Evolutionary conservation across 306 rosid species (phyloP), one percentile per base, ranked within the genome.

Genomic region (Castanea sativa): DNA sequence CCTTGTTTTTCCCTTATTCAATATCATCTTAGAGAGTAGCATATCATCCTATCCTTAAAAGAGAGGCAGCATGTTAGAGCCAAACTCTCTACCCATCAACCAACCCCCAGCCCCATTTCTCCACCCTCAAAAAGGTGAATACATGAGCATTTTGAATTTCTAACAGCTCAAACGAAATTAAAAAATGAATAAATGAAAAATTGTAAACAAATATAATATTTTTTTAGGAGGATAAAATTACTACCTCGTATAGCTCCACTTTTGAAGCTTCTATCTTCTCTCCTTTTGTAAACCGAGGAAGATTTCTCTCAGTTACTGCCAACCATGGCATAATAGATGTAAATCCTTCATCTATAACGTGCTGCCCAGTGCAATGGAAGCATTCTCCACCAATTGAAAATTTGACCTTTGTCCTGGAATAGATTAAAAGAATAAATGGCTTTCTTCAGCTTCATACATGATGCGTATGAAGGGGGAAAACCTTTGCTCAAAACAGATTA

Each of bases 301-400:
- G 84, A 79, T 83, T 94, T 88, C 87, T 94, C 86, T 94, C 99
- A 80, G 63, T 86, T 79, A 94, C 74, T 67, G 92, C 95, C 88
- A 94, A 84, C 99, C 99, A 92, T 64, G 97, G 97, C 99, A 94
- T 94, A 21, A 94, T 80, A 77, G 95, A 80, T 29, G 99, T 92
- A 83, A 88, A 94, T 52, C 99, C 99, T 81, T 85, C 88, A 56
- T 80, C 83, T 27, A 77, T 78, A 71, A 91, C 94, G 69, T 78
- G 92, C 29, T 85, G 86, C 77, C 99, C 99, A 9, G 90, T 92
- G 82, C 93, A 94, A 72, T 94, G 89, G 88, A 94, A 92, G 78
- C 78, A 82, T 84, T 94, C 99, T 64, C 95, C 97, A 21, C 92
- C 97, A n/a, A 84, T 75, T 71, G 89, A 86, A 90, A 94, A 91